Base-by-base conservation (phyloP, 2,329 filamentous ascomycete species). In the Aspergillus alliaceus region DNA sequence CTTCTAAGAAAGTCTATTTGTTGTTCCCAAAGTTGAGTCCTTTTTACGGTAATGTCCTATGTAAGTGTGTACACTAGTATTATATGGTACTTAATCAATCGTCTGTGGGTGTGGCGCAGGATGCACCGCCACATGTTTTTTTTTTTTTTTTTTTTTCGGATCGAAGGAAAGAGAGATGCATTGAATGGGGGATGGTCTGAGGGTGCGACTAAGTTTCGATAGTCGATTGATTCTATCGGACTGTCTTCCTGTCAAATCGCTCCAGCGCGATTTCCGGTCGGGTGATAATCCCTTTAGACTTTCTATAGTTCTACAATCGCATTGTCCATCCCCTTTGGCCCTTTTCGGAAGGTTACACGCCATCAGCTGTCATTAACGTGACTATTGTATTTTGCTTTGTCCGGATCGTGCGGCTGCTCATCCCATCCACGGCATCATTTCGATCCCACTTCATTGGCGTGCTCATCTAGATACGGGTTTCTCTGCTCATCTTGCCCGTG, bases 341-440 rank as follows among this genome's bases (percentile, higher is more conserved):
- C 6, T 18, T 35, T 59, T 44, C 6, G 58, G 58, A 59, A 57
- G 48, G 51, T 57, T 54, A 54, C 54, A 59, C 47, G 47, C 53
- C 49, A 56, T 44, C 51, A 52, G 46, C 51, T 53, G 46, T 53
- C 53, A 59, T 37, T 29, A 3, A 54, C 15, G 29, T 20, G 42
- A 32, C 27, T 32, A 35, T 40, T 52, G 35, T 40, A 27, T 34
- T 48, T n/a, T 51, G 47, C 20, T 34, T 20, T 37, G 37, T 44
- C n/a, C 39, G 51, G 29, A 34, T 46, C 27, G 15, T 34, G 39
- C 51, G 51, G 37, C 51, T 24, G 25, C 6, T 20, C 22, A 15
- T 52, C 35, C 51, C 22, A 32, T 20, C 29, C 44, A 31, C 18
- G 11, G 37, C 37, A 18, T 40, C 44, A 22, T 29, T 14, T 12